Conservation (phyloP, 2,329 filamentous ascomycete genomes). For the Seiridium cupressi region DNA sequence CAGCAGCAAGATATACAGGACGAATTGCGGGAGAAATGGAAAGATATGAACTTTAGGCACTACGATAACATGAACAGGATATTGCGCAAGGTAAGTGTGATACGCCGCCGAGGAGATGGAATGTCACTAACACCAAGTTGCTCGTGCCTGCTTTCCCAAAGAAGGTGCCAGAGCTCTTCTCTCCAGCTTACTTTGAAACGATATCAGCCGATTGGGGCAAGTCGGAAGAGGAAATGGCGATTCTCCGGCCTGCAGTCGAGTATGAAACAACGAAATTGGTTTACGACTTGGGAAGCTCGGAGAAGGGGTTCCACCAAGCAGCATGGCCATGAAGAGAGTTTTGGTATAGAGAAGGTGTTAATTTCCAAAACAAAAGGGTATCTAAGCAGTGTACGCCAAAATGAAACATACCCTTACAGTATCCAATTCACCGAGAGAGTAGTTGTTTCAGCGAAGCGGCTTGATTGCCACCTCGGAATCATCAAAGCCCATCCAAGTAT, state of each 20-base stretch:
- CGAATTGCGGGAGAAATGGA: slow-evolving; percentile 21
- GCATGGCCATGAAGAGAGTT: slow-evolving; percentile 19
- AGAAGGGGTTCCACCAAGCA: slow-evolving; percentile 22
- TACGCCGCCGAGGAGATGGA: background rate
- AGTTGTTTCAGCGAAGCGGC: slow-evolving; percentile 8
- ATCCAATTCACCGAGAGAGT: background rate
- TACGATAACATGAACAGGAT: slow-evolving; percentile 30
- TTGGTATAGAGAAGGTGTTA: background rate
- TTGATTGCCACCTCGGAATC: slow-evolving; percentile 14
- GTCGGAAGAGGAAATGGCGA: slow-evolving; percentile 25
- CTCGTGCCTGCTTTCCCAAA: slow-evolving; percentile 15
- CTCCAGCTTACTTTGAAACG: slow-evolving; percentile 20
- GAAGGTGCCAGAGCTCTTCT: slow-evolving; percentile 20
- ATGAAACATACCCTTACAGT: too few species aligned
- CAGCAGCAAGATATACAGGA: slow-evolving; percentile 21
- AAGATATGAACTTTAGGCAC: slow-evolving; percentile 22
- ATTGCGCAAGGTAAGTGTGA: slow-evolving; percentile 23
- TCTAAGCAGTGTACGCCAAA: background rate
- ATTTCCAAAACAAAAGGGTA: background rate
- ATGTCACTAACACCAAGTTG: background rate
- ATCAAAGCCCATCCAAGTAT: slow-evolving; percentile 15
- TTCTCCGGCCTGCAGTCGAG: slow-evolving; percentile 24
- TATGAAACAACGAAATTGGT: slow-evolving; percentile 24
- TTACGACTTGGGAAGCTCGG: slow-evolving; percentile 26
- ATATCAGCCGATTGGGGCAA: slow-evolving; percentile 24